Conservation (phyloP, 192 early-diverging fungal species). For the Coemansia sp. region DNA sequence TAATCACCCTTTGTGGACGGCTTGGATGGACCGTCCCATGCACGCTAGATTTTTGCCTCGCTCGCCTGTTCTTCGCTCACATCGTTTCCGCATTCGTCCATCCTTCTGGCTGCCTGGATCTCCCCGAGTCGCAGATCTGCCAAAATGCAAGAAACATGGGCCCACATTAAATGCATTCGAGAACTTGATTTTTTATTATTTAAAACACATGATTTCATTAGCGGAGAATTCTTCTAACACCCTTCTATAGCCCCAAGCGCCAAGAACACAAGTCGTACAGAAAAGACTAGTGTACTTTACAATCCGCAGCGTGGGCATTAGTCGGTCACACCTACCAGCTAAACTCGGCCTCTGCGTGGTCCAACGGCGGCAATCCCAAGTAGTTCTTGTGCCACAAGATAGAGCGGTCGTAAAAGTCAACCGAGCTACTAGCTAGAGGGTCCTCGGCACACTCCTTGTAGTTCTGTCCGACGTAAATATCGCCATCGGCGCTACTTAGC, state of each 20-base stretch:
- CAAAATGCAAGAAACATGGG: not conserved
- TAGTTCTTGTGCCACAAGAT: constrained; percentile 51
- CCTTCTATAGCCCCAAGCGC: not conserved
- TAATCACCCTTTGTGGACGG: not conserved
- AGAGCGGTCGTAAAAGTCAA: constrained; percentile 38
- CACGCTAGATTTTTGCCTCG: not conserved
- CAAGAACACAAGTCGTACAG: not conserved
- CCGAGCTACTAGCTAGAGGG: constrained; percentile 37
- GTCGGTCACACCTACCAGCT: constrained; percentile 24
- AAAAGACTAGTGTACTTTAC: not conserved
- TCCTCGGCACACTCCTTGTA: constrained; percentile 35
- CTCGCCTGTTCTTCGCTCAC: not conserved
- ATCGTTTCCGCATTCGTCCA: not conserved
- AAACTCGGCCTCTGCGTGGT: constrained; percentile 44
- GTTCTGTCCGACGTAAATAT: constrained; percentile 36
- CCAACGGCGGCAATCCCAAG: constrained; percentile 39
- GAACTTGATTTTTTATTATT: not conserved
- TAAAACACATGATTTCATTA: not conserved
- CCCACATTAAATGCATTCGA: not conserved
- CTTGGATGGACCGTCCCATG: not conserved
- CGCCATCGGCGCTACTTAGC: constrained; percentile 36
- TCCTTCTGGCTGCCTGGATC: not conserved
- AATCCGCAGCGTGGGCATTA: not conserved
- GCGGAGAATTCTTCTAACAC: not conserved
- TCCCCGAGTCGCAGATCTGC: not conserved